Percentiles rank a stretch among this genome's conserved stretches.
Evolutionary conservation across 257 asterid genomes (phyloP).

Genomic region (Penstemon newberryi): DNA sequence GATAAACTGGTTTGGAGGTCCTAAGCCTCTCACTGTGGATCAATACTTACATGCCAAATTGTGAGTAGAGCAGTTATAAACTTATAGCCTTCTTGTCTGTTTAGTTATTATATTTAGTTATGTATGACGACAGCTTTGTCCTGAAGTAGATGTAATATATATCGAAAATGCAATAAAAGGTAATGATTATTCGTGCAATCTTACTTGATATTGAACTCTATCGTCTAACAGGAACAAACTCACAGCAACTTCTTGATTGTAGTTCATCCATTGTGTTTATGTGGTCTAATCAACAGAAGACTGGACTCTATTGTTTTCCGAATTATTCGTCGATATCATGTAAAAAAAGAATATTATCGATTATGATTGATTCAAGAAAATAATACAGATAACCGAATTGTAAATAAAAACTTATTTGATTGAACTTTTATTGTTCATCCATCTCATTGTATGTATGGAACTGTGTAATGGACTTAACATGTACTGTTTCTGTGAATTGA

Average conservation of each 20-base stretch:
- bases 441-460: conserved; percentile 26
- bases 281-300: conserved; percentile 5
- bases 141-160: conserved; percentile 22
- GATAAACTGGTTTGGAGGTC: conserved; percentile 94
- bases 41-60: conserved; percentile 57
- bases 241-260: conserved; percentile 25
- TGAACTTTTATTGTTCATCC: background rate
- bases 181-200: background rate
- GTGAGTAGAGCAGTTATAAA: conserved; percentile 45
- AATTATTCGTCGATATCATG: conserved; percentile 16
- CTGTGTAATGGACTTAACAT: background rate
- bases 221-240: conserved; percentile 28
- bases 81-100: conserved; percentile 1
- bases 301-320: conserved; percentile 20
- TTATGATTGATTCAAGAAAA: conserved; percentile 27
- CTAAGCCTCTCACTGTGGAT: conserved; percentile 88
- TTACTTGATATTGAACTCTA: background rate
- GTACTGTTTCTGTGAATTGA: conserved; percentile 3
- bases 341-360: conserved; percentile 24
- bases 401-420: background rate
- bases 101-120: background rate
- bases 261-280: background rate
- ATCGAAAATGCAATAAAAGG: conserved; percentile 24
- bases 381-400: conserved; percentile 22
- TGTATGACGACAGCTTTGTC: conserved; percentile 3